Evolutionary conservation across 768 basidiomycete species (phyloP).

Genomic region (Grammothele lineata): DNA sequence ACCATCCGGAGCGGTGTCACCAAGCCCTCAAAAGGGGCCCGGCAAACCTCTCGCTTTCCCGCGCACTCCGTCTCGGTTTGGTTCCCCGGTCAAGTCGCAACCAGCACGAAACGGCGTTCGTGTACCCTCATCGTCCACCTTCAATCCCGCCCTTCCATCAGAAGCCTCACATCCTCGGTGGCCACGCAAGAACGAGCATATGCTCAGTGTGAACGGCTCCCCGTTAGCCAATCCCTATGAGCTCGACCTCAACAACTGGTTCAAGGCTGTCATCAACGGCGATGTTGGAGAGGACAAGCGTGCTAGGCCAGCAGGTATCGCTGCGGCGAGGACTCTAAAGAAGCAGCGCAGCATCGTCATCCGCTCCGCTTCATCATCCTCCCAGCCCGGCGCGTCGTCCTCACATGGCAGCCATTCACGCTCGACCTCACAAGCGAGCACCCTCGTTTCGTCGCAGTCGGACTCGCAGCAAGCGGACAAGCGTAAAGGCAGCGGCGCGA

Average conservation of each 20-base stretch:
- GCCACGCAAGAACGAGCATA: conserved; percentile 69
- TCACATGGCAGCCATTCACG: conserved; percentile 37
- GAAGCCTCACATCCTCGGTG: conserved; percentile 43
- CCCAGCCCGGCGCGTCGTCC: conserved; percentile 2
- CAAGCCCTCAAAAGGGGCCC: conserved; percentile 32
- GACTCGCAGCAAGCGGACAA: conserved; percentile 15
- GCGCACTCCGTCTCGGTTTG: conserved; percentile 33
- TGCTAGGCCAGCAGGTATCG: conserved; percentile 21
- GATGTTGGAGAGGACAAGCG: conserved; percentile 22
- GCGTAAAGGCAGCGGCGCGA: conserved; percentile 7
- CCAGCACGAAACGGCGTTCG: conserved; percentile 21
- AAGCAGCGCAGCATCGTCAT: conserved; percentile 37
- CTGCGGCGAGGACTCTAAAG: conserved; percentile 18
- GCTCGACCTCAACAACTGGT: conserved; percentile 61
- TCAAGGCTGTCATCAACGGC: conserved; percentile 31
- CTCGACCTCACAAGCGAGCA: conserved; percentile 48
- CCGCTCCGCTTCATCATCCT: conserved; percentile 25
- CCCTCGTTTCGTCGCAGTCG: conserved; percentile 34
- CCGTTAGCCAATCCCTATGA: conserved; percentile 77
- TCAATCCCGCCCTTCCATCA: conserved; percentile 63
- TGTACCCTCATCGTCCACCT: conserved; percentile 58
- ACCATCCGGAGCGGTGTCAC: conserved; percentile 24
- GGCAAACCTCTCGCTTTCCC: conserved; percentile 24
- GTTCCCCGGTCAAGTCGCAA: conserved; percentile 41
- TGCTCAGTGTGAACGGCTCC: conserved; percentile 80